Evolutionary conservation across 768 basidiomycete genomes (phyloP), one percentile per base, ranked within the genome.

Genomic region (Asterophora lycoperdoides): DNA sequence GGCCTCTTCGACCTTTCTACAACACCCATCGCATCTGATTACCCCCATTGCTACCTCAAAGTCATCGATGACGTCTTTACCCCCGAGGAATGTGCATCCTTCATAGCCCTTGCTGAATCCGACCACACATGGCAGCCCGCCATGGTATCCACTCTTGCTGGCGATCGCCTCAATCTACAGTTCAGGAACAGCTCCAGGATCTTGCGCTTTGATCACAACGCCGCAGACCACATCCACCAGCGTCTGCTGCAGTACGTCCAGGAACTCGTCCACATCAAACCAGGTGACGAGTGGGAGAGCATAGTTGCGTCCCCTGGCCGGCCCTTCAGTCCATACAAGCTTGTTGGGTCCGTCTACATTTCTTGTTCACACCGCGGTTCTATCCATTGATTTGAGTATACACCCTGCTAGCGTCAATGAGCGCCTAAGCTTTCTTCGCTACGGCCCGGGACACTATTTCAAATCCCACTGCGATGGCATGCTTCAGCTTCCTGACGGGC

Each of bases 361-460:
- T 7, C 6, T 28, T 26, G 3, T n/a, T 8, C 1, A 1, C 4
- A 33, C 19, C 0, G 5, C 11, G 14, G 13, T 10, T 1, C 5
- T 9, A 4, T 18, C 13, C 18, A 1, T 5, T 42, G 1, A 32
- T 39, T 30, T 26, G 15, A 15, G 34, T 30, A 15, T 29, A 20
- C 23, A 20, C 15, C 4, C 34, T 13, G 18, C 26, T 29, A 76
- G 74, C 4, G 40, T 76, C 8, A 74, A 77, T 47, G 69, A 72
- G 35, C 68, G 74, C 2, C 63, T 76, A 10, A 73, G 70, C 44
- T 78, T 73, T 56, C 55, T 78, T 15, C 61, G 64, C 23, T 78
- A 76, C 35, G 71, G 71, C 0, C 64, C 67, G 15, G 74, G 75
- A 0, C 61, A 74, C 41, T 75, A 67, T 52, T 76, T 76, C 60